Evolutionary conservation across 495 filamentous ascomycete species (phyloP), one percentile per base, ranked within the genome.

Genomic region (Talaromyces thailandensis): DNA sequence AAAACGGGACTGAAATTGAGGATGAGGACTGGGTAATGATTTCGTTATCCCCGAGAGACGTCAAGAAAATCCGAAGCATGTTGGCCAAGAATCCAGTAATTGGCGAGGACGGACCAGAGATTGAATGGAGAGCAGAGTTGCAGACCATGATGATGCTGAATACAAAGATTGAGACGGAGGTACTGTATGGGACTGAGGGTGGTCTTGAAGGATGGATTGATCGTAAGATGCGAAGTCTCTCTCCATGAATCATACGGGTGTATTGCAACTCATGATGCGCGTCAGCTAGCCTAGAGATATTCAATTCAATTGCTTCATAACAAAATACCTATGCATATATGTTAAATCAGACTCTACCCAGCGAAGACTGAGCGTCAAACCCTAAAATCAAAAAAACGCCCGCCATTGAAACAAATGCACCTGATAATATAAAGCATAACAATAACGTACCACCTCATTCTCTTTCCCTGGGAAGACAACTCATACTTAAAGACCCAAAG

Each of bases 131-230:
- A 51, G 67, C 70, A 11, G 90, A 94, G 67, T 68, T 98, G 65
- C 93, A 96, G 74, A 72, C 81, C 4, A 97, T 98, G 92, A 70
- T 98, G 53, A 84, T 96, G 77, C 68, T 96, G 58, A 89, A 90
- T 66, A 63, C 91, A 58, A 98, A 98, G 70, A 90, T 88, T 2
- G 94, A 98, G 74, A 93, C 94, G 63, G 90, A 98, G 75, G 79
- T 89, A 8, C 76, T 96, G 59, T 90, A 91, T 63, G 77, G 83
- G 21, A 70, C 73, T 26, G 79, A 80, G 0, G 76, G 73, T 6
- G 81, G 86, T 14, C 69, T 94, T 37, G 81, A 83, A 16, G 61
- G 68, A 1, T 93, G 91, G 90, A 75, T 94, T 58, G 81, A 90
- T 62, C 68, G 62, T 11, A 69, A 67, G 56, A 73, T 80, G 68